A percentile compares a stretch with the other conserved stretches of the same genome.
phyloP scores from a whole-genome alignment of 2,329 filamentous ascomycete genomes.

The Coleophoma cylindrospora region DNA sequence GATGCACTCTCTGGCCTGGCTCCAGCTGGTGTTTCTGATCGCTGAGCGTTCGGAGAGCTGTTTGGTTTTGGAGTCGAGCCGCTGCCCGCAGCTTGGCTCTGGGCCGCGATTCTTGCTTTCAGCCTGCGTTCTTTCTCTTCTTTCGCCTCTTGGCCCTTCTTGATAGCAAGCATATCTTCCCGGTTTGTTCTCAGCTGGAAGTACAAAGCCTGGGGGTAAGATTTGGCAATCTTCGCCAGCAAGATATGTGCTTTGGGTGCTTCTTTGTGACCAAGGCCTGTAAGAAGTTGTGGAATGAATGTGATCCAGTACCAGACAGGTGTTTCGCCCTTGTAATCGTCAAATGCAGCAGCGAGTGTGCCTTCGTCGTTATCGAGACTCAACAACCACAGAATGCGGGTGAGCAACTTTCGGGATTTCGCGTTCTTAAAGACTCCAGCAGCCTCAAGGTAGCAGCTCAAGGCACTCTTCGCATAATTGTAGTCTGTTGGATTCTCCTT shows the following conservation, averaged over 20 bases:
- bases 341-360: conserved; percentile 78
- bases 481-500: conserved; percentile 83
- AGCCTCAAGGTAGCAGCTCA: conserved; percentile 94
- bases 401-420: conserved; percentile 90
- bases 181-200: conserved; percentile 90
- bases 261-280: conserved; percentile 86
- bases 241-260: conserved; percentile 81
- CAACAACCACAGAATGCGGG: conserved; percentile 89
- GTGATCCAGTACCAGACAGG: conserved; percentile 99
- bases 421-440: conserved; percentile 95
- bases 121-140: conserved; percentile 40
- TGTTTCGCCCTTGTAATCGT: conserved; percentile 95
- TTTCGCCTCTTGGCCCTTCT: conserved; percentile 79
- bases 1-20: conserved; percentile 17
- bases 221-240: conserved; percentile 88
- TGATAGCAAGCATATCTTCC: conserved; percentile 89
- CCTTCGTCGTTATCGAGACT: conserved; percentile 88
- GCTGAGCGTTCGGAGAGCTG: conserved; percentile 22
- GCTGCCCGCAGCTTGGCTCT: conserved; percentile 9
- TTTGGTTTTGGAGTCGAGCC: conserved; percentile 21
- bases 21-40: conserved; percentile 18
- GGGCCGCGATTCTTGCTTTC: conserved; percentile 33
- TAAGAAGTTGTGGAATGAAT: conserved; percentile 93
- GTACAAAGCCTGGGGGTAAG: conserved; percentile 92
- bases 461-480: conserved; percentile 79